Evolutionary conservation across 257 asterid species (phyloP), one percentile per base, ranked within the genome.

Genomic region (Nyctanthes arbortristis): DNA sequence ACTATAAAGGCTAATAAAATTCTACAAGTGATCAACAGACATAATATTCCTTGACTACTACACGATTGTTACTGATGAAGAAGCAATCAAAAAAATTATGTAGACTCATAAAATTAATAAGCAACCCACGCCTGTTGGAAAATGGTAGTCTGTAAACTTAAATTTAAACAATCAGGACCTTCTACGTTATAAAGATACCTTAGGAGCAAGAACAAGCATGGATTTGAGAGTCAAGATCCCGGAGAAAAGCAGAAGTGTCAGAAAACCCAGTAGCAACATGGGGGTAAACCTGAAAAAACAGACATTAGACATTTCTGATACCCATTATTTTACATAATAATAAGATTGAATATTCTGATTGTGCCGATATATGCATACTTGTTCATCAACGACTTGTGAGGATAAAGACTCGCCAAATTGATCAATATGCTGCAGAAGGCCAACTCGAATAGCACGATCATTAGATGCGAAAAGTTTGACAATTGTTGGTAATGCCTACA

Each of bases 121-220:
- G 28, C 59, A 52, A 0, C 14, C 59, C 29, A 52, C 7, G 11
- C 28, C 13, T 29, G 29, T 76, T 52, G 61, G 43, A 11, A 9
- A 66, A 79, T 33, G 66, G 8, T 25, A 37, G 61, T 43, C 57
- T 63, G 33, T 35, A 63, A 70, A 29, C 43, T n/a, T 45, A n/a
- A 45, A 25, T n/a, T 55, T 32, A 75, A 37, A 65, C 32, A 32
- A 66, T 49, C 36, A n/a, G 40, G 69, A 69, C 67, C 4, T 64
- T 63, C 54, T 36, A n/a, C n/a, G n/a, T n/a, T n/a, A 45, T 62
- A 59, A 62, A 66, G 77, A 30, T 70, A 91, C 99, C 97, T 94
- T 94, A 57, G 99, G 99, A 71, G 97, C 99, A 80, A 94, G 85
- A 75, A 91, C 87, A 70, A 94, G 96, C 97, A 94, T 94, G 65